These are phyloP conservation scores for Cicer yamashitae DNA, from an alignment of 306 rosid genomes.

Conservation along the genomic window DNA sequence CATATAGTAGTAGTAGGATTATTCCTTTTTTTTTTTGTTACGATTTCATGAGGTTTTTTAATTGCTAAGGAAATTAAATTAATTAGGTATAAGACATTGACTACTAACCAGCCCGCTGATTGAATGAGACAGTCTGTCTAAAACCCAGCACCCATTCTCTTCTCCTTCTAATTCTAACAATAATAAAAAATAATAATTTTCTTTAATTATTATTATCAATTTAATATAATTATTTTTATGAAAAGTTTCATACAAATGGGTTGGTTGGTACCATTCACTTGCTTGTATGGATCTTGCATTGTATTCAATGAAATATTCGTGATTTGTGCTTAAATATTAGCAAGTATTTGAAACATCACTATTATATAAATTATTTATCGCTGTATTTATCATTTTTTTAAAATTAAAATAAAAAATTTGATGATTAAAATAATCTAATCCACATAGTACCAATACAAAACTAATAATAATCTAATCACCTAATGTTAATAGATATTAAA, in stretches of 20 bases:
- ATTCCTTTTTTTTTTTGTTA: not conserved
- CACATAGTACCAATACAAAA: too few species aligned
- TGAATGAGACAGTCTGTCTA: slow-evolving; percentile 58
- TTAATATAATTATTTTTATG: not conserved
- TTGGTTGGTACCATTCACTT: too few species aligned
- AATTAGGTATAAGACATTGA: slow-evolving; percentile 59
- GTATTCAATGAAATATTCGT: too few species aligned
- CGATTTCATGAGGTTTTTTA: not conserved
- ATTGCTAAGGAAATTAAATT: slow-evolving; percentile 19
- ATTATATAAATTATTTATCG: too few species aligned
- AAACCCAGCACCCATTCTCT: not conserved
- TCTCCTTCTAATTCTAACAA: not conserved
- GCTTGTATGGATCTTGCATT: too few species aligned
- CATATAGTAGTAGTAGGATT: not conserved
- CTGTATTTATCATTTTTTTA: too few species aligned
- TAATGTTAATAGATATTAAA: not conserved
- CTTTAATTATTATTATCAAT: not conserved
- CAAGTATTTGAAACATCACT: too few species aligned
- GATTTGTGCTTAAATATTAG: too few species aligned
- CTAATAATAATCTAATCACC: not conserved
- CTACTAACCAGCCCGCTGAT: slow-evolving; percentile 51
- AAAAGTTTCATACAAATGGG: too few species aligned
- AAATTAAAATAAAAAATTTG: too few species aligned
- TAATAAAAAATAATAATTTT: too few species aligned
- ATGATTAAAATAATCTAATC: not conserved